Base-by-base conservation (phyloP, 257 asterid genomes). In the Verbena officinalis region DNA sequence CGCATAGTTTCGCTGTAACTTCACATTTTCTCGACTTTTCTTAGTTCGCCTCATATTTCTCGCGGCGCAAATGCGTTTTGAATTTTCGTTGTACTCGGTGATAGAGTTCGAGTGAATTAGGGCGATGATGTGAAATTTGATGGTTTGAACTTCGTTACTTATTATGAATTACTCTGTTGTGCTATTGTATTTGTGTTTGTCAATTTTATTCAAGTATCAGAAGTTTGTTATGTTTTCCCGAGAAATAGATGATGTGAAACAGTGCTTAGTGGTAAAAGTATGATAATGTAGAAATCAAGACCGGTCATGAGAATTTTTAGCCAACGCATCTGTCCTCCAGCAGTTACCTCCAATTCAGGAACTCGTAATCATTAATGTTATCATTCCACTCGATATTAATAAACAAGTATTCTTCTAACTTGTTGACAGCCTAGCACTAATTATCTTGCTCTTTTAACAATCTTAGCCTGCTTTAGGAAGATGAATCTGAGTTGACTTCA, bases 381-480 rank as follows among this genome's bases (percentile, higher is more conserved):
- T 66, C 51, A 66, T 31, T 34, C 51, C 13, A 9, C n/a, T 17
- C 17, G 40, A 13, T 45, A 16, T 33, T 8, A 17, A 45, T 53
- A 48, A 57, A 48, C 58, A 40, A 55, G n/a, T 9, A 9, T 22
- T 22, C 33, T n/a, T n/a, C 38, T 52, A 55, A 54, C 61, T 55
- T 21, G 17, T 3, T 24, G 8, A 7, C 31, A 9, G 38, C 34
- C 24, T 19, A 43, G 11, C 17, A 20, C 51, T 56, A 39, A 36
- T 60, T 24, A 59, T 59, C 31, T 59, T 39, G 68, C 52, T 34
- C 15, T 22, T 44, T 9, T 23, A 40, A 60, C 16, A 48, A 48
- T 53, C 39, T 54, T 42, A 27, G 46, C 22, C 44, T 61, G 49
- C 48, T 48, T 10, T 60, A 15, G 30, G 15, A 21, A 43, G 40